Percentiles rank a stretch among this genome's conserved stretches.
phyloP scores from a whole-genome alignment of 2,329 filamentous ascomycete species.

The Cordyceps tenuipes region DNA sequence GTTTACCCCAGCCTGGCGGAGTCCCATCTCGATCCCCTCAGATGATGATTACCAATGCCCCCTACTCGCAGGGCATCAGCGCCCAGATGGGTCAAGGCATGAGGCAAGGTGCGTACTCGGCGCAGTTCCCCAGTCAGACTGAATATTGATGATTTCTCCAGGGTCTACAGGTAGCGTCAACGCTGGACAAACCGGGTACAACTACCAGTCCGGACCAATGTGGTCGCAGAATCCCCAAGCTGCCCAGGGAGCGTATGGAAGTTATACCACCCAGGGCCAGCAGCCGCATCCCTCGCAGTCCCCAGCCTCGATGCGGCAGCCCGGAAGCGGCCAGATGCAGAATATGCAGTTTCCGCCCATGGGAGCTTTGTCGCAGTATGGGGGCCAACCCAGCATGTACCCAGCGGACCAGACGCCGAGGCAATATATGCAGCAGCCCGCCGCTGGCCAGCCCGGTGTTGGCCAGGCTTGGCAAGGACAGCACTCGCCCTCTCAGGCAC shows the following conservation, averaged over 20 bases:
- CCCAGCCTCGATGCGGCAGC: constrained; percentile 50
- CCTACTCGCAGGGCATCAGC: constrained; percentile 64
- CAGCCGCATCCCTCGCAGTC: constrained; percentile 45
- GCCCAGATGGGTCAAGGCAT: constrained; percentile 63
- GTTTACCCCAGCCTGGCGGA: constrained; percentile 47
- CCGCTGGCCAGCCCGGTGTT: constrained; percentile 34
- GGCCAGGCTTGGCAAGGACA: constrained; percentile 50
- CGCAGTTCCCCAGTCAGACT: constrained; percentile 44
- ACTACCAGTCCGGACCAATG: constrained; percentile 55
- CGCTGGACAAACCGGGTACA: constrained; percentile 45
- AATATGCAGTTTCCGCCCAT: constrained; percentile 56
- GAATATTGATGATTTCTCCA: constrained; percentile 48
- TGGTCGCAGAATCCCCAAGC: constrained; percentile 55
- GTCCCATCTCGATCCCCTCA: constrained; percentile 56
- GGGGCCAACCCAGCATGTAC: constrained; percentile 49
- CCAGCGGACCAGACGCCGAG: constrained; percentile 54
- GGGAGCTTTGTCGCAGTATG: constrained; percentile 47
- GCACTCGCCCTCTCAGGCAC: constrained; percentile 45
- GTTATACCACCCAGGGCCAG: constrained; percentile 45
- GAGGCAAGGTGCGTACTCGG: constrained; percentile 57
- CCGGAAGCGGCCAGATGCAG: constrained; percentile 46
- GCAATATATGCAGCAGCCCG: constrained; percentile 58
- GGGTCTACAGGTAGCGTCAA: constrained; percentile 46
- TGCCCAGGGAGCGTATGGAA: constrained; percentile 36
- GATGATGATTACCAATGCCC: constrained; percentile 55